phyloP scores from a whole-genome alignment of 2,329 filamentous ascomycete species.

The Dactylellina sp. region DNA sequence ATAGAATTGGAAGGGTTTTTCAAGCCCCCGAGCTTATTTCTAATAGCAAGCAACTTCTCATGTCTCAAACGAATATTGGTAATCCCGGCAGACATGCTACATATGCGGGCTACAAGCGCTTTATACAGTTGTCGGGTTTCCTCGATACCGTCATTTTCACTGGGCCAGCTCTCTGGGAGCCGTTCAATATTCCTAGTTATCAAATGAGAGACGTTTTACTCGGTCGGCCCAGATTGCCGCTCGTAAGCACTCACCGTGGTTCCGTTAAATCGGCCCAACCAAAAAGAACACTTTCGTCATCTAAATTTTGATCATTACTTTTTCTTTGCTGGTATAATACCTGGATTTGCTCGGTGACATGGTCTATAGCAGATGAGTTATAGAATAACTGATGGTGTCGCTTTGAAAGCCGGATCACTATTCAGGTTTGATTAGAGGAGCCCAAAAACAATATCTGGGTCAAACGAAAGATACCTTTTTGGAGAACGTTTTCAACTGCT shows the following conservation, averaged over 20 bases:
- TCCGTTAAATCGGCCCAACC: conserved; percentile 39
- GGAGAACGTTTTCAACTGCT: conserved; percentile 71
- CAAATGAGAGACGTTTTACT: background rate
- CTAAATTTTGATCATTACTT: conserved; percentile 65
- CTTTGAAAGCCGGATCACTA: conserved; percentile 72
- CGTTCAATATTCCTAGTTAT: conserved; percentile 58
- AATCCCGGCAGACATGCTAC: conserved; percentile 68
- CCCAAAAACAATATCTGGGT: background rate
- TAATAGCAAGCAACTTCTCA: conserved; percentile 68
- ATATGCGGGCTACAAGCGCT: conserved; percentile 70
- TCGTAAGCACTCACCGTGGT: conserved; percentile 13
- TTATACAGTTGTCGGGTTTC: conserved; percentile 90
- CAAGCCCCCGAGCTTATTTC: conserved; percentile 76
- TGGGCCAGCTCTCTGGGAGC: conserved; percentile 56
- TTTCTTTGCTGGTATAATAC: conserved; percentile 67
- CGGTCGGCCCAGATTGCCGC: background rate
- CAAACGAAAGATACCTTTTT: conserved; percentile 59
- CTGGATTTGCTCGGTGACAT: conserved; percentile 80
- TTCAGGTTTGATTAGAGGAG: background rate
- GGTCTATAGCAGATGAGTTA: conserved; percentile 75
- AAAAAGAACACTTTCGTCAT: conserved; percentile 55
- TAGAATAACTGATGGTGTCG: conserved; percentile 76
- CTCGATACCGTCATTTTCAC: conserved; percentile 72
- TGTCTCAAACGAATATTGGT: conserved; percentile 70
- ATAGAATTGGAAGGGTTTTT: conserved; percentile 80